These are phyloP conservation scores for Macadamia tetraphylla DNA, from an alignment of 164 flowering plant species.

Conservation along the genomic window DNA sequence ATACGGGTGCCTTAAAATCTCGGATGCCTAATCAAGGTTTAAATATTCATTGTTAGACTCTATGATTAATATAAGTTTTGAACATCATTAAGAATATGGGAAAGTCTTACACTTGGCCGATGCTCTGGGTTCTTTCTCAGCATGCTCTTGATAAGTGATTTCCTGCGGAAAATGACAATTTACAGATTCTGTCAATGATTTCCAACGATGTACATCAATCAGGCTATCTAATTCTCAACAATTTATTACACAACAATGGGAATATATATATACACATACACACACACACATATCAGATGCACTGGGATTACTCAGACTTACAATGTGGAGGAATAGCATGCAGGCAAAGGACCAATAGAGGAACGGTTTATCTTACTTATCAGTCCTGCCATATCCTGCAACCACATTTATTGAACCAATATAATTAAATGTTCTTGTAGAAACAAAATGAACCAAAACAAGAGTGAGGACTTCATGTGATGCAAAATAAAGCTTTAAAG, in stretches of 20 bases:
- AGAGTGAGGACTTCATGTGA: neutral
- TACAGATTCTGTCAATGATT: neutral
- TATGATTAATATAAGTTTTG: neutral
- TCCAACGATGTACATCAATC: neutral
- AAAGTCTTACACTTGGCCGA: conserved; percentile 72
- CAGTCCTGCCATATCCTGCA: conserved; percentile 98
- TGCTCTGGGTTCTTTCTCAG: conserved; percentile 95
- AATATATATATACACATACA: too few species aligned
- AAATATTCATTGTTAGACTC: conserved; percentile 20
- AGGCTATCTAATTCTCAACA: too few species aligned
- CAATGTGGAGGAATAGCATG: conserved; percentile 89
- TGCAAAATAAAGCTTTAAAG: neutral
- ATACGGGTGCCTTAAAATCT: conserved; percentile 81
- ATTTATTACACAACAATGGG: neutral
- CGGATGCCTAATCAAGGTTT: conserved; percentile 66
- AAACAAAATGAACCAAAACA: neutral
- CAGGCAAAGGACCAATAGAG: conserved; percentile 90
- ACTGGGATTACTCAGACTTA: conserved; percentile 39
- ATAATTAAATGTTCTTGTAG: conserved; percentile 1
- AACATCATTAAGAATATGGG: neutral
- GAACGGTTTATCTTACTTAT: conserved; percentile 96
- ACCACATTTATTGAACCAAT: conserved; percentile 13
- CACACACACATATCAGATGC: neutral
- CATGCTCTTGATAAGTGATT: conserved; percentile 91
- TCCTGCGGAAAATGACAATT: conserved; percentile 41